These are phyloP conservation scores for Auriculariales sp. DNA, from an alignment of 768 basidiomycete species.

Conservation along the genomic window DNA sequence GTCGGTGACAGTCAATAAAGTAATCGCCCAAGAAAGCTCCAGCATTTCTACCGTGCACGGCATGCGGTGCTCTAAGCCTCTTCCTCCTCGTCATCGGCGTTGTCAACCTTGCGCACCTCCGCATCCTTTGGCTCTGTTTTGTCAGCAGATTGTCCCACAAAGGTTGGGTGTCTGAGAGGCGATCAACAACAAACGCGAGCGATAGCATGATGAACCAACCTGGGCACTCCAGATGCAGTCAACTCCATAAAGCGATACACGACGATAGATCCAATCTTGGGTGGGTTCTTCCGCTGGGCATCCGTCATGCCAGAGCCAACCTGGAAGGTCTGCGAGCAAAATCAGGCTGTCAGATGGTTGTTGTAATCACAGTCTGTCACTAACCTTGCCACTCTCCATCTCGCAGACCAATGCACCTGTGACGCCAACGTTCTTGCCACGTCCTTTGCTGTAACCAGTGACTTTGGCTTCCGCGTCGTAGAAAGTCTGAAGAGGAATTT, in stretches of 20 bases:
- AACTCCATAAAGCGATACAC: constrained; percentile 47
- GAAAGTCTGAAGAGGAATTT: too few relatives aligned
- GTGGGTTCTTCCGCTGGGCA: constrained; percentile 38
- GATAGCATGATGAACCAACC: constrained; percentile 17
- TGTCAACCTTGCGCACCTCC: constrained; percentile 16
- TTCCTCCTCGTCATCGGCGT: neutral
- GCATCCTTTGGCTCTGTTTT: constrained; percentile 43
- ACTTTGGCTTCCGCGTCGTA: constrained; percentile 47
- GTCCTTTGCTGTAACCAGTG: constrained; percentile 11
- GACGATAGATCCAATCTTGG: constrained; percentile 39
- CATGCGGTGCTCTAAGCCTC: too few relatives aligned
- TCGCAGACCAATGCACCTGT: constrained; percentile 20
- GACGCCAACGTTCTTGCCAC: constrained; percentile 3
- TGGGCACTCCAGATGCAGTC: constrained; percentile 40
- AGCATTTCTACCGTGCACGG: too few relatives aligned
- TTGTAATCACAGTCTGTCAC: neutral
- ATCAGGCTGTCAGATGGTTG: neutral
- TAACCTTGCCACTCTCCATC: constrained; percentile 47
- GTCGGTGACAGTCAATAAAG: too few relatives aligned
- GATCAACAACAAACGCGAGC: neutral
- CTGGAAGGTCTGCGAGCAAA: constrained; percentile 35
- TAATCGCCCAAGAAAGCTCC: too few relatives aligned
- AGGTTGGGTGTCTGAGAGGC: constrained; percentile 34
- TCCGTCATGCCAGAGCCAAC: constrained; percentile 42
- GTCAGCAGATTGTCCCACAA: constrained; percentile 34